Evolutionary conservation across 306 rosid genomes (phyloP).

Genomic region (Pterocarpus macrocarpus): DNA sequence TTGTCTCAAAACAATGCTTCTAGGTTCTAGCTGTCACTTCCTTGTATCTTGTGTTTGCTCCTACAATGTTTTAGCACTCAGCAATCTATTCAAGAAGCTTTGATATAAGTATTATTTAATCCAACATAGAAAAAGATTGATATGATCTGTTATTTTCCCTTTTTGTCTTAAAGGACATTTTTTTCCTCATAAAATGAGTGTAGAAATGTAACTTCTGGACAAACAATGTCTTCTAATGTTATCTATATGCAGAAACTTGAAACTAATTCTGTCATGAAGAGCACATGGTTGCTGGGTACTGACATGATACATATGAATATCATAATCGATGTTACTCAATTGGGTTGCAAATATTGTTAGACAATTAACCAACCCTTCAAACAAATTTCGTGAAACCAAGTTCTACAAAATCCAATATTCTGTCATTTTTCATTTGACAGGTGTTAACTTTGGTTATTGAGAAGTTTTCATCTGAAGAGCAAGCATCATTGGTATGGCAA

Average conservation of each 20-base stretch:
- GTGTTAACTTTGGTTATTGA: constrained; percentile 65
- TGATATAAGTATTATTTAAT: not conserved
- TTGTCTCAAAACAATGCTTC: no score
- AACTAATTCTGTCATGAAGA: not conserved
- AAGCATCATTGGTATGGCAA: constrained; percentile 94
- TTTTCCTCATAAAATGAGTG: not conserved
- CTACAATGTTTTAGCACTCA: no score
- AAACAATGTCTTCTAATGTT: not conserved
- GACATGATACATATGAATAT: not conserved
- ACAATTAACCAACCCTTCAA: not conserved
- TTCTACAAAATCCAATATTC: not conserved
- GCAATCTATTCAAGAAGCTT: not conserved
- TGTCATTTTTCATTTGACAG: constrained; percentile 34
- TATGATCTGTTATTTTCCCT: constrained; percentile 4
- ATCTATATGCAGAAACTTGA: not conserved
- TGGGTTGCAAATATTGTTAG: not conserved
- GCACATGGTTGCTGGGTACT: not conserved
- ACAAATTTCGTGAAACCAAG: not conserved
- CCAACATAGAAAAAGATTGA: not conserved
- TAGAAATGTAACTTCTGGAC: not conserved
- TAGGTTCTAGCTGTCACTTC: no score
- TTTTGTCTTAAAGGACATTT: not conserved
- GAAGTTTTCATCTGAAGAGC: constrained; percentile 89
- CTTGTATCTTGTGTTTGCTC: no score
- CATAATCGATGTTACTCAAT: not conserved